Percentiles rank a stretch among this genome's conserved stretches.
Conservation (phyloP, 306 rosid species). For the Clitoria ternatea region DNA sequence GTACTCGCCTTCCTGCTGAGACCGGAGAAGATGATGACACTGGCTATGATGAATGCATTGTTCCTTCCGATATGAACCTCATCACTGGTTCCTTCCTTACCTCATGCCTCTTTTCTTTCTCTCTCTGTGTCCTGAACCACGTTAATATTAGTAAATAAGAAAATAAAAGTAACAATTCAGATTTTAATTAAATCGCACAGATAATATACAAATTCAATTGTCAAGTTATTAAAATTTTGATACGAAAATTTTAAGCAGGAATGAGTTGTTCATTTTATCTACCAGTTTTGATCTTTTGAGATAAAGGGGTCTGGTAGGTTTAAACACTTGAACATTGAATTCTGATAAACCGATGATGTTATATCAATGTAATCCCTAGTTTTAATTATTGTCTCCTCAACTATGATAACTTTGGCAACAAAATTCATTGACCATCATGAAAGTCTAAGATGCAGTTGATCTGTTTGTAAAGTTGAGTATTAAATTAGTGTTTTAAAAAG, state of each 20-base stretch:
- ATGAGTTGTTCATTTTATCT: neutral
- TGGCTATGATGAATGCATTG: conserved; percentile 93
- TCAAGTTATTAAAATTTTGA: neutral
- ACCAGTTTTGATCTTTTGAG: neutral
- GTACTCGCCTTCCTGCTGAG: conserved; percentile 97
- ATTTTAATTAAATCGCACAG: neutral
- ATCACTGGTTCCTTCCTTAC: conserved; percentile 52
- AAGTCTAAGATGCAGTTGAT: too few species aligned
- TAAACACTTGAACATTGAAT: neutral
- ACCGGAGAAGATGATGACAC: conserved; percentile 94
- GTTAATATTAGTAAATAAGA: neutral
- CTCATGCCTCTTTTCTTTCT: neutral
- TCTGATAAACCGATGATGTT: neutral
- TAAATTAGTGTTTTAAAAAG: too few species aligned
- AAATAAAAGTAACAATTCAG: neutral
- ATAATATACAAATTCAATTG: too few species aligned
- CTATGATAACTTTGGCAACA: too few species aligned
- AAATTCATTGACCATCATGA: too few species aligned
- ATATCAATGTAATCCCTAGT: neutral
- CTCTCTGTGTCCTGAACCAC: neutral
- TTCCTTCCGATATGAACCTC: conserved; percentile 94
- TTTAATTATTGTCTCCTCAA: too few species aligned
- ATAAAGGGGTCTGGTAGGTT: neutral
- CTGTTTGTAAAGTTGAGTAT: too few species aligned
- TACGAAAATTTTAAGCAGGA: neutral